These are phyloP conservation scores for Ilex asprella DNA, from an alignment of 257 asterid species.

Conservation along the genomic window DNA sequence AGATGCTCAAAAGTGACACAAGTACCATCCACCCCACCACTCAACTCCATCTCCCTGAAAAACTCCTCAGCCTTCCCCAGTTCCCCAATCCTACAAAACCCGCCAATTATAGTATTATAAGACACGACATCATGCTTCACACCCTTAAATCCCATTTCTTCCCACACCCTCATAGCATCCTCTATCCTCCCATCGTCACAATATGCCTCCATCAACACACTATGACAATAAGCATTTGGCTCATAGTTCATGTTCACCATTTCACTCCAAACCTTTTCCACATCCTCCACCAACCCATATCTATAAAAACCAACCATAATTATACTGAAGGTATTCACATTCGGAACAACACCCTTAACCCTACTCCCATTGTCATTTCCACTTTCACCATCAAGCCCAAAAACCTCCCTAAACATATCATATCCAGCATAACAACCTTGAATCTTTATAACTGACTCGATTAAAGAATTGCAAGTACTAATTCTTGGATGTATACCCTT, in stretches of 20 bases:
- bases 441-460: conserved; percentile 56
- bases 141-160: conserved; percentile 43
- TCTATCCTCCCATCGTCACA: conserved; percentile 49
- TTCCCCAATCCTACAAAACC: conserved; percentile 55
- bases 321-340: conserved; percentile 44
- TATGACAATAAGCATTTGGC: conserved; percentile 57
- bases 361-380: conserved; percentile 9
- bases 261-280: conserved; percentile 71
- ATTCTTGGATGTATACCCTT: conserved; percentile 40
- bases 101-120: conserved; percentile 62
- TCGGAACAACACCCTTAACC: conserved; percentile 21
- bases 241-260: conserved; percentile 31
- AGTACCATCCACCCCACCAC: conserved; percentile 57
- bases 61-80: conserved; percentile 61
- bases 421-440: conserved; percentile 57
- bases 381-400: conserved; percentile 21
- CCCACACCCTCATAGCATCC: conserved; percentile 55
- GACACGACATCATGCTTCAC: conserved; percentile 44
- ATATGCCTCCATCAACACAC: conserved; percentile 51
- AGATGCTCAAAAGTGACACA: conserved; percentile 64
- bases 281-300: conserved; percentile 60
- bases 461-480: conserved; percentile 49
- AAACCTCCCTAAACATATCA: conserved; percentile 50
- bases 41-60: conserved; percentile 52
- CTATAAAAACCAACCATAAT: conserved; percentile 70